Conservation (phyloP, 805 yeast genomes). For the Cyberlindnera xishuangbannaensis region DNA sequence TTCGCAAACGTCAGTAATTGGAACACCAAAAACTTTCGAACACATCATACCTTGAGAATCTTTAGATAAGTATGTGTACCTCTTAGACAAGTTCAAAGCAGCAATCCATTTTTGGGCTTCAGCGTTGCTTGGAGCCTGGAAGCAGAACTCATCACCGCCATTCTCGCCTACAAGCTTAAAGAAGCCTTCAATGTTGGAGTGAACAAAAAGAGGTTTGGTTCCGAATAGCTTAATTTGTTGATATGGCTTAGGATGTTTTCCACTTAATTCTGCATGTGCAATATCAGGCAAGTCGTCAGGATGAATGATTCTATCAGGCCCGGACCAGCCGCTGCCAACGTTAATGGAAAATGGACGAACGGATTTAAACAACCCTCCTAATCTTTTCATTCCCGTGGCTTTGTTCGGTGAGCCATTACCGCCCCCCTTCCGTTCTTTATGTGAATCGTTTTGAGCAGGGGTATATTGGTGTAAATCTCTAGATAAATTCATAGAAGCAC, state of each 20-base stretch:
- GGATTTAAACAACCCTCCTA: slow-evolving; percentile 54
- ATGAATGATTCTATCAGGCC: slow-evolving; percentile 41
- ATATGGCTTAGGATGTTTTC: slow-evolving; percentile 41
- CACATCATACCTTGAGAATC: slow-evolving; percentile 34
- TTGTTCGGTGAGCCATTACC: slow-evolving; percentile 18
- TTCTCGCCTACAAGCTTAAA: slow-evolving; percentile 37
- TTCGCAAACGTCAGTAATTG: slow-evolving; percentile 67
- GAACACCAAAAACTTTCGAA: slow-evolving; percentile 77
- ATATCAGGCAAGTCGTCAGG: slow-evolving; percentile 57
- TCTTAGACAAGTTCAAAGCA: slow-evolving; percentile 32
- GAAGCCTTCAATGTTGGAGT: slow-evolving; percentile 33
- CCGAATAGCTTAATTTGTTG: slow-evolving; percentile 39
- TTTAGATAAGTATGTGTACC: slow-evolving; percentile 37
- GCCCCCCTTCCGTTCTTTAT: slow-evolving; percentile 15
- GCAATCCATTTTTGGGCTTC: slow-evolving; percentile 76
- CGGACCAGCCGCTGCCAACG: slow-evolving; percentile 33
- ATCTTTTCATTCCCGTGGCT: slow-evolving; percentile 32
- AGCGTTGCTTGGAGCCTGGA: slow-evolving; percentile 58
- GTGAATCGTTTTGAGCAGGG: slow-evolving; percentile 12
- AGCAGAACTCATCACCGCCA: slow-evolving; percentile 48
- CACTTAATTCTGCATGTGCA: slow-evolving; percentile 32
- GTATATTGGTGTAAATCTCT: slow-evolving; percentile 7
- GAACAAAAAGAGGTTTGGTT: slow-evolving; percentile 31
- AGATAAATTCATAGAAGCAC: slow-evolving; percentile 13
- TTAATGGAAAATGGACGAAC: slow-evolving; percentile 57